Conservation (phyloP, 164 flowering plant species). For the Magnolia changhungtana region DNA sequence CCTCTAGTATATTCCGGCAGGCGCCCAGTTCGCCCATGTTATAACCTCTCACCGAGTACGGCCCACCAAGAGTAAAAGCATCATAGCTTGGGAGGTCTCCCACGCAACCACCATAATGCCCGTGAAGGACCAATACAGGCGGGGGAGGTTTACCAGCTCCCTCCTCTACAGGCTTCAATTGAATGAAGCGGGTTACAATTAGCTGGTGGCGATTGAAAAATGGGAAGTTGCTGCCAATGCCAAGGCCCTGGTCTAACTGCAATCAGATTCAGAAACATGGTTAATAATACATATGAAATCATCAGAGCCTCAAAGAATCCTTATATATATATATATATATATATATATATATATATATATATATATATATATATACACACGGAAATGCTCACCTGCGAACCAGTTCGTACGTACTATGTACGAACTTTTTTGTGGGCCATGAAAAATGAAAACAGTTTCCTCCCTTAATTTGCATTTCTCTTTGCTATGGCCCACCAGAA, state of each 20-base stretch:
- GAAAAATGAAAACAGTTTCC: too few species aligned
- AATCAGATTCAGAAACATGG: slow-evolving; percentile 9
- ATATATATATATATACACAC: too few species aligned
- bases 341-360: too few species aligned
- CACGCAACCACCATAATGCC: slow-evolving; percentile 97
- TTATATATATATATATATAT: too few species aligned
- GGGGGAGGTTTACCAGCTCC: slow-evolving; percentile 91
- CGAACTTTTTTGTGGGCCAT: too few species aligned
- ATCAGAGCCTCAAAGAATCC: not conserved
- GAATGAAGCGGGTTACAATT: slow-evolving; percentile 74
- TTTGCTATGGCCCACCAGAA: too few species aligned
- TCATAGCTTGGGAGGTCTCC: slow-evolving; percentile 99
- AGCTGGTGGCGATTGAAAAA: slow-evolving; percentile 96
- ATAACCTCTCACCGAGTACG: slow-evolving; percentile 95
- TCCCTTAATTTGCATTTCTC: too few species aligned
- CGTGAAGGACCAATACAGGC: slow-evolving; percentile 92
- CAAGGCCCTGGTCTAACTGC: slow-evolving; percentile 96
- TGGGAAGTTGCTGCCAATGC: slow-evolving; percentile 88
- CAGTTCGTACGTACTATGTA: too few species aligned
- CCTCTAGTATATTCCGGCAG: slow-evolving; percentile 94
- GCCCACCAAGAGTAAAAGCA: slow-evolving; percentile 97
- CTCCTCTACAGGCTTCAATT: slow-evolving; percentile 84
- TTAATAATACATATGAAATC: not conserved
- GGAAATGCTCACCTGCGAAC: too few species aligned
- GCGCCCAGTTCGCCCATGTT: slow-evolving; percentile 99